Evolutionary conservation across 2,329 filamentous ascomycete genomes (phyloP), one percentile per base, ranked within the genome.

Genomic region (Colletotrichum euphorbiae): DNA sequence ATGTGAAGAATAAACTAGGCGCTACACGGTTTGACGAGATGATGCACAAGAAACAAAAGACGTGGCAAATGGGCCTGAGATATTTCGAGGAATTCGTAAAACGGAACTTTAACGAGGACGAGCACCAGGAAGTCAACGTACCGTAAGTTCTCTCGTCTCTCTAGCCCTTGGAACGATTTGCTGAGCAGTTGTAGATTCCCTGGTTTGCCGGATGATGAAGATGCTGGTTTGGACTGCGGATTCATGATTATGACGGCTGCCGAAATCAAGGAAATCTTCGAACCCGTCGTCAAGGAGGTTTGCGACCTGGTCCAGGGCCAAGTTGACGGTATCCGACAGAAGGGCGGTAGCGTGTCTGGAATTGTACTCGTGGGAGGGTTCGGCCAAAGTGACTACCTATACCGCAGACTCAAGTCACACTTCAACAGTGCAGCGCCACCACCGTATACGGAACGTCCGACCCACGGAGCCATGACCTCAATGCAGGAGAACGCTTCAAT

Each of bases 1-100:
- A 93, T 73, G 90, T 94, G 42, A 86, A 87, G 72, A 82, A 79
- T 62, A 86, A 91, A 1, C 85, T 95, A 9, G 92, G 92, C 1
- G 83, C 85, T 42, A 85, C 85, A 38, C 82, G 86, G 3, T 93
- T 93, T 74, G 87, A 90, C 33, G 87, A 90, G 78, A 93, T 95
- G 90, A 91, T 92, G 75, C 77, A 87, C 59, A 92, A 92, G 79
- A 93, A 93, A 77, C 87, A 86, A 3, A 93, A 92, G 78, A 93
- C 90, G 1, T 94, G 92, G 91, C 91, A 91, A 76, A 90, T 90
- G 89, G 92, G 90, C 2, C 81, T 94, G 57, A 87, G 89, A 62
- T 94, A 93, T 75, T 95, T 93, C 77, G 92, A 95, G 74, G 91
- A 94, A 75, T 94, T 93, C 75, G 91, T 95, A 13, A 95, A 95